Evolutionary conservation across 768 basidiomycete species (phyloP).

Genomic region (Russula sp.): DNA sequence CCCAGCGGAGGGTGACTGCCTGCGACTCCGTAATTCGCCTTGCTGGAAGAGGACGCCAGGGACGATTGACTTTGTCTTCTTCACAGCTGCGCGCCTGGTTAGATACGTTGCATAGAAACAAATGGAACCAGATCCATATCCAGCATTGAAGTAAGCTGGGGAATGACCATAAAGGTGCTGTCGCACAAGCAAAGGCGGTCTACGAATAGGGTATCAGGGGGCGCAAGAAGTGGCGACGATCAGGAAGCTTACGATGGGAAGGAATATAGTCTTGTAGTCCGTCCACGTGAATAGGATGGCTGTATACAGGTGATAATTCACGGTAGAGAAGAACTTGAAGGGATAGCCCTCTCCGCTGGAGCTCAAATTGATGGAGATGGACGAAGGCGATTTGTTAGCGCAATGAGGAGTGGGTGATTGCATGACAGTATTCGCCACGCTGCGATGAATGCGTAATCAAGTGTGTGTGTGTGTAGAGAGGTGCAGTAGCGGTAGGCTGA

Average conservation of each 20-base stretch:
- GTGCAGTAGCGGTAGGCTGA: too few relatives aligned
- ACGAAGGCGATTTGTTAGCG: constrained; percentile 14
- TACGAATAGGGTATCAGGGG: background rate
- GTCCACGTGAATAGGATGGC: constrained; percentile 27
- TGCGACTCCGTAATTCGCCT: constrained; percentile 22
- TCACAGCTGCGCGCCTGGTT: constrained; percentile 24
- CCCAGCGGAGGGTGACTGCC: constrained; percentile 22
- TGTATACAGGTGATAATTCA: constrained; percentile 20
- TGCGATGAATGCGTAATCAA: background rate
- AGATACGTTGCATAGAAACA: constrained; percentile 24
- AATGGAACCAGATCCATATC: constrained; percentile 26
- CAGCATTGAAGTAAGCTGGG: constrained; percentile 15
- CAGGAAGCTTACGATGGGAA: constrained; percentile 24
- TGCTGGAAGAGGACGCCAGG: constrained; percentile 26
- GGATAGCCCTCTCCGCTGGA: constrained; percentile 7
- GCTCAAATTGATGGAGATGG: constrained; percentile 13
- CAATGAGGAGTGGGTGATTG: constrained; percentile 16
- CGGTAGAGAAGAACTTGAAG: constrained; percentile 8
- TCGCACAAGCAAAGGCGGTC: constrained; percentile 21
- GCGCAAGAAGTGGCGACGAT: background rate
- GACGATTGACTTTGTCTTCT: constrained; percentile 25
- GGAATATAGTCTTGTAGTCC: constrained; percentile 27
- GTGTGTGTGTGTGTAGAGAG: background rate
- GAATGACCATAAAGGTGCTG: constrained; percentile 17
- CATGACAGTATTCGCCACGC: constrained; percentile 18